Percentiles rank a stretch among this genome's conserved stretches.
phyloP scores from a whole-genome alignment of 805 yeast species.

The Priceomyces castillae region DNA sequence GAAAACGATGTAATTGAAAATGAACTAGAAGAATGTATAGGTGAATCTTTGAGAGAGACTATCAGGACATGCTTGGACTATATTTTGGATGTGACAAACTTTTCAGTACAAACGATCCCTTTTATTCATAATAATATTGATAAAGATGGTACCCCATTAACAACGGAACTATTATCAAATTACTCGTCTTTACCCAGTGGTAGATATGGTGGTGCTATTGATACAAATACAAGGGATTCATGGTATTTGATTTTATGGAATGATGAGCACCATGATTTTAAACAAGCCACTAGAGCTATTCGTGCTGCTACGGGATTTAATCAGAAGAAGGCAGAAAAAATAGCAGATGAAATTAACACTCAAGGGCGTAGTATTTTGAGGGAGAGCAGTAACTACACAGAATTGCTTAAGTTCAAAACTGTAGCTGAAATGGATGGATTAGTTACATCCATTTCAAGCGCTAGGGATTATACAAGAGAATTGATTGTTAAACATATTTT shows the following conservation, averaged over 20 bases:
- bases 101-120: constrained; percentile 39
- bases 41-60: constrained; percentile 21
- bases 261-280: constrained; percentile 68
- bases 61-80: constrained; percentile 39
- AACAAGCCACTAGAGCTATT: constrained; percentile 52
- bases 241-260: constrained; percentile 68
- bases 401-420: constrained; percentile 32
- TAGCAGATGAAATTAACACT: constrained; percentile 46
- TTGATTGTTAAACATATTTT: constrained; percentile 44
- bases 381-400: constrained; percentile 20
- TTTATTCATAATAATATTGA: constrained; percentile 31
- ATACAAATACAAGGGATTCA: constrained; percentile 27
- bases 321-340: constrained; percentile 25
- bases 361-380: constrained; percentile 51
- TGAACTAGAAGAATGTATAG: constrained; percentile 13
- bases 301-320: constrained; percentile 27
- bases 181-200: constrained; percentile 28
- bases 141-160: constrained; percentile 20
- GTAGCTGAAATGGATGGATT: constrained; percentile 48
- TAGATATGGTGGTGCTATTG: constrained; percentile 31
- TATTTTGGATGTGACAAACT: constrained; percentile 42
- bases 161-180: constrained; percentile 28
- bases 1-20: constrained; percentile 4
- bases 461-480: constrained; percentile 51
- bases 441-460: constrained; percentile 52